Conservation (phyloP, 1,139 yeast genomes). For the Debaryomyces sp. region DNA sequence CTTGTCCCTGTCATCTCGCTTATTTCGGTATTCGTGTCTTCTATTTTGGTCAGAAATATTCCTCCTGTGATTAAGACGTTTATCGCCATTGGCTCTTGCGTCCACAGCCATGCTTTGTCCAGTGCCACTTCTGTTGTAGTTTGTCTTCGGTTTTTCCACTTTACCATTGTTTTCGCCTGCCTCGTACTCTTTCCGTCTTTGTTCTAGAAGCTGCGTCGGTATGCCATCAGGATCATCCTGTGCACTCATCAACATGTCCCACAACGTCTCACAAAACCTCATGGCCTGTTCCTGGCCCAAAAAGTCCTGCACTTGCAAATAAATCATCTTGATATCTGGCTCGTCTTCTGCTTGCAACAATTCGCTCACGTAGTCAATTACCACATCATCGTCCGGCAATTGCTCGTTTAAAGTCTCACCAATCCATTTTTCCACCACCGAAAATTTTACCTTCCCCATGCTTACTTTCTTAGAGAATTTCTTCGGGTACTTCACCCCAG, state of each 20-base stretch:
- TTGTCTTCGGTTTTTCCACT: conserved; percentile 18
- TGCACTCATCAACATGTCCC: conserved; percentile 44
- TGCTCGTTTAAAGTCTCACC: conserved; percentile 27
- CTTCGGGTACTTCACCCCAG: conserved; percentile 26
- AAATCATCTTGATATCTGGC: conserved; percentile 39
- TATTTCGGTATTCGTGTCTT: background rate
- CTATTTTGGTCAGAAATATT: background rate
- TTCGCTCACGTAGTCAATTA: conserved; percentile 44
- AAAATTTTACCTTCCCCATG: conserved; percentile 35
- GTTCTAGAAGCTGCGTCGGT: conserved; percentile 32
- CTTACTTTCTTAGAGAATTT: conserved; percentile 30
- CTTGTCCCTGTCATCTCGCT: background rate
- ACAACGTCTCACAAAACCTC: conserved; percentile 38
- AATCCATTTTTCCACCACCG: conserved; percentile 41
- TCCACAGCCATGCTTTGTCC: conserved; percentile 13
- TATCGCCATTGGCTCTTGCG: background rate
- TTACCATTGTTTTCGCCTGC: background rate
- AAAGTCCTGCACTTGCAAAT: conserved; percentile 41
- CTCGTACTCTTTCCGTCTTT: conserved; percentile 11
- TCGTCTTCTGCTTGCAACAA: conserved; percentile 24
- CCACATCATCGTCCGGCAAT: conserved; percentile 52
- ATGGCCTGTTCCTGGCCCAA: conserved; percentile 38
- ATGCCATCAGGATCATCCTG: conserved; percentile 44
- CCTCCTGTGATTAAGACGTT: background rate
- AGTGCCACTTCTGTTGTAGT: conserved; percentile 27